Base-by-base conservation (phyloP, 495 filamentous ascomycete species). In the Echria macrotheca region DNA sequence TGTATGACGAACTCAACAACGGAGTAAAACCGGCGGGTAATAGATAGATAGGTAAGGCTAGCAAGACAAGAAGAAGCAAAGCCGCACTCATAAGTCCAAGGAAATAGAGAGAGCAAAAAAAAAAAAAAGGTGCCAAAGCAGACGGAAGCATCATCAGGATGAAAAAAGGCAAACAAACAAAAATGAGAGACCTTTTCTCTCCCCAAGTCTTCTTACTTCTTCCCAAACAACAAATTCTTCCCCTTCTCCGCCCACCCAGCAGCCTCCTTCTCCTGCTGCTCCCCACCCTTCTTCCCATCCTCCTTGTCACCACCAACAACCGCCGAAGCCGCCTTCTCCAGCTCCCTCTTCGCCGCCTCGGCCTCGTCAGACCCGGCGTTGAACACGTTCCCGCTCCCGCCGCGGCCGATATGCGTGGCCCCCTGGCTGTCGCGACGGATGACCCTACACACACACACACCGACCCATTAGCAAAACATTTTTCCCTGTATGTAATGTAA, bases 361-460 rank as follows among this genome's bases (percentile, higher is more conserved):
- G 63, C 58, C 31, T 76, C 70, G 25, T 66, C 64, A 26, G 53
- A 52, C 22, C 33, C 19, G 19, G 38, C 38, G 6, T 41, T 21
- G 65, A 72, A 74, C 24, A 81, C 60, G 57, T 82, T 83, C 44
- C 75, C 79, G 19, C 71, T 76, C 37, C 78, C 80, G 29, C 79
- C 77, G 41, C 77, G 77, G 19, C 77, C 77, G 49, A 74, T 56
- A 58, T 77, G 73, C 4, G 63, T 64, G 18, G 56, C 63, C 42
- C 64, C 62, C 7, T 61, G 56, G 61, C 66, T 69, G 5, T 53
- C 43, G 41, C 58, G 61, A 47, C 69, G 68, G 43, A 67, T 55
- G 29, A 74, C 65, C 37, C 69, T 74, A 45, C 29, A 18, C 12
- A 17, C 21, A 6, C 18, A 15, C 19, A 35, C n/a, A n/a, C n/a